These are phyloP conservation scores for Schoenoplectus tabernaemontani DNA, from an alignment of 202 grass and related monocot species.

Conservation along the genomic window DNA sequence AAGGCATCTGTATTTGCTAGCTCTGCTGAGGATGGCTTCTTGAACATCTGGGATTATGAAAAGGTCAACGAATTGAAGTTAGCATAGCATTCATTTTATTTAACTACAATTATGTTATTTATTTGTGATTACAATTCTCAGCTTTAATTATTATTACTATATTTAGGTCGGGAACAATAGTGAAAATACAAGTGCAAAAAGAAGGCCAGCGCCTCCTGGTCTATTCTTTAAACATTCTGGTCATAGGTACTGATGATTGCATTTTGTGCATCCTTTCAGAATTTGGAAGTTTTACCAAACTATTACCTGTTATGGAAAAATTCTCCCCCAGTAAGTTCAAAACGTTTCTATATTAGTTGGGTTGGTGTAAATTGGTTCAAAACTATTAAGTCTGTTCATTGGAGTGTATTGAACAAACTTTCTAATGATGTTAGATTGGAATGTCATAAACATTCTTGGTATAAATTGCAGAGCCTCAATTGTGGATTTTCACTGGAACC, in stretches of 20 bases:
- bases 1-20: slow-evolving; percentile 94
- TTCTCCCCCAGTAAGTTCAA: background rate
- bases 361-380: background rate
- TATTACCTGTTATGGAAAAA: background rate
- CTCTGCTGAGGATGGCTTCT: slow-evolving; percentile 66
- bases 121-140: background rate
- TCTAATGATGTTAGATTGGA: background rate
- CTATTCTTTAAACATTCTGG: slow-evolving; percentile 95
- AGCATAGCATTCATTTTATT: background rate
- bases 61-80: slow-evolving; percentile 41
- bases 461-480: slow-evolving; percentile 54
- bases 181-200: slow-evolving; percentile 24
- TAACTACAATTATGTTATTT: background rate
- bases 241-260: slow-evolving; percentile 52
- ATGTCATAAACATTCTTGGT: slow-evolving; percentile 1
- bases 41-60: slow-evolving; percentile 85
- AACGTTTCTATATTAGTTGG: background rate
- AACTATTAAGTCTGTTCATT: background rate
- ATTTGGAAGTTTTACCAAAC: background rate
- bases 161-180: slow-evolving; percentile 60
- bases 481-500: slow-evolving; percentile 95
- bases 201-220: slow-evolving; percentile 40
- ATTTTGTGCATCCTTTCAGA: background rate
- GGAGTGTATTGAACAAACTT: background rate
- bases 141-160: background rate